Percentiles rank a stretch among this genome's conserved stretches.
Conservation (phyloP, 2,329 filamentous ascomycete genomes). For the Pyrenophora teres region DNA sequence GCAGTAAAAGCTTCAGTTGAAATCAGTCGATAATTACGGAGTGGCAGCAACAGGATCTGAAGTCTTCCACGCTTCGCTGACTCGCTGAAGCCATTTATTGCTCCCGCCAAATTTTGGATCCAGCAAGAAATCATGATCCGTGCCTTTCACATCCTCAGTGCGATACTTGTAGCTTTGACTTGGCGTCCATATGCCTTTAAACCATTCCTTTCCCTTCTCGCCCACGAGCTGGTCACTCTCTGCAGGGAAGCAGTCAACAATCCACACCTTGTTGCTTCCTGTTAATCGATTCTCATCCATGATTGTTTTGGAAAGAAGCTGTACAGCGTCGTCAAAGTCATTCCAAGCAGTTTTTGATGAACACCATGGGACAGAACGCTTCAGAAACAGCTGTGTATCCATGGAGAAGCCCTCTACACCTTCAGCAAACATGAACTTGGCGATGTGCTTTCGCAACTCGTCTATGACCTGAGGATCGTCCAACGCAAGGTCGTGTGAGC, state of each 20-base stretch:
- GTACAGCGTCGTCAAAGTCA: slow-evolving; percentile 33
- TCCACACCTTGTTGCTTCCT: slow-evolving; percentile 19
- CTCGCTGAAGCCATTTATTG: slow-evolving; percentile 31
- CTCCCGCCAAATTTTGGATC: slow-evolving; percentile 34
- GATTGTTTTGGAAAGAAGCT: slow-evolving; percentile 29
- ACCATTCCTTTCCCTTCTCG: slow-evolving; percentile 34
- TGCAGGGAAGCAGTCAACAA: slow-evolving; percentile 36
- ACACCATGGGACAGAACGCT: slow-evolving; percentile 28
- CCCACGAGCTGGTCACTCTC: slow-evolving; percentile 36
- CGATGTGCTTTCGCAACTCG: slow-evolving; percentile 30
- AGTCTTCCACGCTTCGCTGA: slow-evolving; percentile 24
- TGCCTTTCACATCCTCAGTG: slow-evolving; percentile 22
- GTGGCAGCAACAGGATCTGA: neutral
- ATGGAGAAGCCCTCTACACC: slow-evolving; percentile 31
- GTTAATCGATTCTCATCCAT: slow-evolving; percentile 12
- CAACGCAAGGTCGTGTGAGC: slow-evolving; percentile 6
- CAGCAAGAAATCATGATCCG: slow-evolving; percentile 36
- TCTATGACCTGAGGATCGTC: slow-evolving; percentile 26
- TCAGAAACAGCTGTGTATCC: slow-evolving; percentile 36
- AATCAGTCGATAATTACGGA: neutral
- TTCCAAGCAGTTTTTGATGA: slow-evolving; percentile 26
- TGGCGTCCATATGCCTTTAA: slow-evolving; percentile 32
- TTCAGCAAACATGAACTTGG: slow-evolving; percentile 34
- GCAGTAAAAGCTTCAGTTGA: neutral
- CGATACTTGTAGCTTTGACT: slow-evolving; percentile 23